A percentile compares a stretch with the other conserved stretches of the same genome.
These are phyloP conservation scores for Vitis amurensis DNA, from an alignment of 164 flowering plant genomes.

Conservation along the genomic window DNA sequence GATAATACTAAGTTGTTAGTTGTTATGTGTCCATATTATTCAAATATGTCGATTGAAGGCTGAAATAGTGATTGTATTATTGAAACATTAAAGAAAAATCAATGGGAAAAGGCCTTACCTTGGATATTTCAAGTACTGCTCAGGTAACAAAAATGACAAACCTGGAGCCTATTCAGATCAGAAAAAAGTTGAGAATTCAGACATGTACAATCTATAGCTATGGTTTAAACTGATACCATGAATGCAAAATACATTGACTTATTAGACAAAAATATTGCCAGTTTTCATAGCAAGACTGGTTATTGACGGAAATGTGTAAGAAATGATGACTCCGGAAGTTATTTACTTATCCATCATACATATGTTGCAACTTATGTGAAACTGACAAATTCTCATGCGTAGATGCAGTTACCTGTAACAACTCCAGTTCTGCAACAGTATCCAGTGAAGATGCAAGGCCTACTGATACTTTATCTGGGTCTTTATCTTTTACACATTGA, in stretches of 20 bases:
- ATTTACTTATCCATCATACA: too few species aligned
- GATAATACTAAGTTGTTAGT: neutral
- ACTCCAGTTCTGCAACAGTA: conserved; percentile 78
- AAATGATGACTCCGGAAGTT: too few species aligned
- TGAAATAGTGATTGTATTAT: neutral
- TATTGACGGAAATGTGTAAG: too few species aligned
- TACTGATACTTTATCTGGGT: conserved; percentile 82
- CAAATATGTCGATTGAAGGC: too few species aligned
- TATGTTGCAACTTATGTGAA: too few species aligned
- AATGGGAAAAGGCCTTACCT: conserved; percentile 43
- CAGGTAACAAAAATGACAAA: conserved; percentile 82
- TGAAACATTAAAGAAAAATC: neutral
- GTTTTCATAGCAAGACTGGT: too few species aligned
- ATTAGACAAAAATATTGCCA: too few species aligned
- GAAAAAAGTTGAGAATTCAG: neutral
- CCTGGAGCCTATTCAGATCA: conserved; percentile 82
- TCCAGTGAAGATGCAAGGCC: conserved; percentile 82
- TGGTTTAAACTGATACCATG: neutral
- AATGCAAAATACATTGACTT: too few species aligned
- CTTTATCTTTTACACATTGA: conserved; percentile 68
- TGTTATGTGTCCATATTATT: too few species aligned
- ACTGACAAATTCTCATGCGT: neutral
- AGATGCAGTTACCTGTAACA: conserved; percentile 63
- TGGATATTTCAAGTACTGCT: conserved; percentile 78
- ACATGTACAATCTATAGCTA: neutral